phyloP scores from a whole-genome alignment of 257 asterid species.

The Solanum stenotomum region DNA sequence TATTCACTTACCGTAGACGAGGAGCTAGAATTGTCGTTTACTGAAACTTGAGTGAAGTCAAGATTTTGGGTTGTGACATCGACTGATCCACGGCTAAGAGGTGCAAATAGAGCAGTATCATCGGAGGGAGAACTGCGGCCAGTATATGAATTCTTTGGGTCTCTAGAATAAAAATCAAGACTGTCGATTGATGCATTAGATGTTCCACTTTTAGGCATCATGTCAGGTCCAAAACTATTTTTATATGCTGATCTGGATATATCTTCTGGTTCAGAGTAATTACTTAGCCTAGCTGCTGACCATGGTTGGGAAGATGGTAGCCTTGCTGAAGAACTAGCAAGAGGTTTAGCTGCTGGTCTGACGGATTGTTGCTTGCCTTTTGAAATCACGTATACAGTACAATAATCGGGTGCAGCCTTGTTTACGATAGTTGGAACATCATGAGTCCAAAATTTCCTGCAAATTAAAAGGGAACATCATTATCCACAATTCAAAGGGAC shows the following conservation, averaged over 20 bases:
- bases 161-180: conserved; percentile 6
- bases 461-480: neutral
- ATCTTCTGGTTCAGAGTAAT: conserved; percentile 18
- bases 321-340: neutral
- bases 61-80: conserved; percentile 21
- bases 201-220: neutral
- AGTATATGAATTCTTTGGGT: conserved; percentile 6
- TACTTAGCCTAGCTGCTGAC: conserved; percentile 9
- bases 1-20: conserved; percentile 28
- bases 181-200: conserved; percentile 4
- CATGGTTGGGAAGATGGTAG: conserved; percentile 14
- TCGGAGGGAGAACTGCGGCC: neutral
- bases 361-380: conserved; percentile 50
- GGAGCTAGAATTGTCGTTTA: conserved; percentile 7
- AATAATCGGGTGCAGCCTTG: conserved; percentile 67
- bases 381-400: conserved; percentile 60
- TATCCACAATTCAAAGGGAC: neutral
- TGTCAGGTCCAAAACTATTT: conserved; percentile 12
- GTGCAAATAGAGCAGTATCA: conserved; percentile 10
- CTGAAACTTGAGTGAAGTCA: conserved; percentile 9
- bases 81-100: conserved; percentile 1
- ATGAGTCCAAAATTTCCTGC: conserved; percentile 44
- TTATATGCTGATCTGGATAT: conserved; percentile 18
- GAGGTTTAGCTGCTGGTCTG: conserved; percentile 43
- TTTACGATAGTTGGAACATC: conserved; percentile 58